Base-by-base conservation (phyloP, 2,329 filamentous ascomycete species). In the Talaromyces sp. region DNA sequence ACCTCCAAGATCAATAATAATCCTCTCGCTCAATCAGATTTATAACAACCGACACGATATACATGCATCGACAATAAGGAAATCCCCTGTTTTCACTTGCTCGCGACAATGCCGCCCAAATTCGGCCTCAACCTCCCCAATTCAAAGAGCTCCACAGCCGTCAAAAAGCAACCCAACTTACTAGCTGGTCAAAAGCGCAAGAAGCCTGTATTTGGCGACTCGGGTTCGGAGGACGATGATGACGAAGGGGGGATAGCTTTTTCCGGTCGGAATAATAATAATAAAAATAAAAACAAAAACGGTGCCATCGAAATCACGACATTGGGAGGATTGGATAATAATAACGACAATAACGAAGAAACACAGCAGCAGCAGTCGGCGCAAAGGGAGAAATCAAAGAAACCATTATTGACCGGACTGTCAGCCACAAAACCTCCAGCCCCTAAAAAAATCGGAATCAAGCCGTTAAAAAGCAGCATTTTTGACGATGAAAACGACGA, bases 151-250 rank as follows among this genome's bases (percentile, higher is more conserved):
- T 51, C 54, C 31, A 63, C 67, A 44, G 62, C 63, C 14, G 58
- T 65, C 64, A 62, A 65, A n/a, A 52, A 33, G 53, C 71, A 71
- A 52, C 66, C 70, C n/a, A 69, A 70, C 23, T 65, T 69, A 33
- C 61, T 68, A n/a, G 64, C 70, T 12, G 69, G 70, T 36, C 76
- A 79, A 64, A 82, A 81, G 65, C 78, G 79, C 63, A 82, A 81
- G 69, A 79, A 78, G 63, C 74, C 75, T 12, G 74, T 81, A 40
- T 81, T 81, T 66, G 78, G 77, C 54, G 78, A 77, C 54, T 72
- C 73, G 16, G 77, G 78, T 54, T 78, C 77, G 1, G 78, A 78
- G 40, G 69, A 72, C 31, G 76, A 78, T 50, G 64, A 63, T 4
- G 63, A 70, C 14, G 62, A 67, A 42, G 36, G n/a, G 8, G 44